A percentile compares a stretch with the other conserved stretches of the same genome.
phyloP scores from a whole-genome alignment of 345 rosid genomes.

The Boechera divaricarpa region DNA sequence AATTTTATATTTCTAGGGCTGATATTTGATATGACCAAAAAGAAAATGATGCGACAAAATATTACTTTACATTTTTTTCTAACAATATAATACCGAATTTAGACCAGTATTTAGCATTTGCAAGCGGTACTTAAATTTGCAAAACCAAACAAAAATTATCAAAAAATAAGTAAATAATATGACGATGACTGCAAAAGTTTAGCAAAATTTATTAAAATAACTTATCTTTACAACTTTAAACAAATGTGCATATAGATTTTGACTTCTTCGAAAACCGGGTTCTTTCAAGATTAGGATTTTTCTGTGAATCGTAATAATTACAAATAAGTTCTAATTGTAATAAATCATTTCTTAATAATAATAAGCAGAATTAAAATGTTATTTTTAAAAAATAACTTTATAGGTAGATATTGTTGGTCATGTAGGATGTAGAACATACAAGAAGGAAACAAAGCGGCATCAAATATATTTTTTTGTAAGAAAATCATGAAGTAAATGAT shows the following conservation, averaged over 20 bases:
- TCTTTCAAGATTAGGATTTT: no score
- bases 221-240: neutral
- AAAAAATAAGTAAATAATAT: no score
- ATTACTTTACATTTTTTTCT: neutral
- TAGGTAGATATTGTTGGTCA: neutral
- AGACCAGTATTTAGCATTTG: neutral
- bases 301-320: neutral
- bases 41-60: neutral
- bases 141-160: neutral
- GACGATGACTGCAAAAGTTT: neutral
- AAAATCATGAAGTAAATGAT: neutral
- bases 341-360: neutral
- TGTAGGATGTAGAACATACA: constrained; percentile 25
- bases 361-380: neutral
- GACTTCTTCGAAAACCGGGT: neutral
- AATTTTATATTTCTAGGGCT: constrained; percentile 17
- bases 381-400: neutral
- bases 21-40: constrained; percentile 3
- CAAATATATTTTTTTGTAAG: neutral
- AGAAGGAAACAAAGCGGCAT: neutral
- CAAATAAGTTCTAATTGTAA: neutral
- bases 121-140: neutral
- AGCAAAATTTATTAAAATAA: no score
- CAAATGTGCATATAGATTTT: neutral
- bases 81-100: neutral